Base-by-base conservation (phyloP, 331 rosid genomes). In the Quercus phellos region DNA sequence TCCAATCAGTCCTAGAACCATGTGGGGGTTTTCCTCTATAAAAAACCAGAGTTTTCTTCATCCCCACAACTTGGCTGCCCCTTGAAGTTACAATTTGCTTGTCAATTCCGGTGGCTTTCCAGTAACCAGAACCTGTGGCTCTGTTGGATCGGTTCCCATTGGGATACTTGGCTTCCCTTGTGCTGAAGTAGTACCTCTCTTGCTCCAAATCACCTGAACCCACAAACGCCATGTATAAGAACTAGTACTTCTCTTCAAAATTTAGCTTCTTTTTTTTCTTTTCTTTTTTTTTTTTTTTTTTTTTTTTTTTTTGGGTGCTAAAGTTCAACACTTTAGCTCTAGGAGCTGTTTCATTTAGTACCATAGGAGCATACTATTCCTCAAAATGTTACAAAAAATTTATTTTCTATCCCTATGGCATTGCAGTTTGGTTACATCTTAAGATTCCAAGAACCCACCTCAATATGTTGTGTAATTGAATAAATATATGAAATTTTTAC, bases 11-110 rank as follows among this genome's bases (percentile, higher is more conserved):
- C 80, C 99, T 84, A 0, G 89, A 82, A 4, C 99, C 99, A 27
- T 87, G 91, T 6, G 99, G 98, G 0, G 99, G 97, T 69, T 90
- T 95, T 12, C 99, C 99, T 64, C 83, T 81, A 70, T 95, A 95
- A 84, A 95, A 95, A 84, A 95, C 99, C 61, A 95, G 85, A 74
- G 99, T 95, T 82, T 95, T 95, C 85, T 95, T 95, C 90, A 91
- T 83, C 56, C 99, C 99, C 19, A 88, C 97, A 55, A 80, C 61
- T 0, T 66, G 83, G 67, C 74, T 70, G 56, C 73, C 79, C 72
- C 69, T 85, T 0, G 90, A 73, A 55, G 56, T 80, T 1, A 80
- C 2, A 4, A 90, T 86, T 30, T 79, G 83, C 60, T 83, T 83
- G 79, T 88, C 94, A 22, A 88, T 50, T 6, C 91, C 94, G 4